Percentiles rank a stretch among this genome's conserved stretches.
phyloP scores from a whole-genome alignment of 495 filamentous ascomycete genomes.

The Tuber calosporum region DNA sequence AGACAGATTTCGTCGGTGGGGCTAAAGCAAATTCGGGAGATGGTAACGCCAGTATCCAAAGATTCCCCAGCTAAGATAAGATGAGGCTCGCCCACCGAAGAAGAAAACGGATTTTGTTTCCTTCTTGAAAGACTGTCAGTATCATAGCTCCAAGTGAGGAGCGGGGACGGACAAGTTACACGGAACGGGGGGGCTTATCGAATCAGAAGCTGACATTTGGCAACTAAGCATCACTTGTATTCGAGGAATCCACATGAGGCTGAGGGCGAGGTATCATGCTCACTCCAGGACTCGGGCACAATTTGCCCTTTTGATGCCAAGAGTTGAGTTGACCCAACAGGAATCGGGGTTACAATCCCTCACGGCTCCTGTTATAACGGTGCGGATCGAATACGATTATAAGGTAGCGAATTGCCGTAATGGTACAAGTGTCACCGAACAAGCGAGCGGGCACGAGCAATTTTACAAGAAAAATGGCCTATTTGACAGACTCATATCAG shows the following conservation, averaged over 20 bases:
- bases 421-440: too few relatives aligned
- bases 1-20: not conserved
- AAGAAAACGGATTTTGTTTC: not conserved
- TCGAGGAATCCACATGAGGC: not conserved
- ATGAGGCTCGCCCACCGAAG: not conserved
- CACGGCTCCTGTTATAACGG: not conserved
- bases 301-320: not conserved
- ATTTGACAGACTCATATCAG: too few relatives aligned
- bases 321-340: not conserved
- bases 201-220: not conserved
- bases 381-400: not conserved
- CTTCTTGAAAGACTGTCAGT: not conserved
- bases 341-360: not conserved
- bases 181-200: not conserved
- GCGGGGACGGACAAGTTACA: not conserved
- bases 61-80: not conserved
- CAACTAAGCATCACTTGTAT: not conserved
- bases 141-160: not conserved
- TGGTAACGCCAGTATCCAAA: not conserved
- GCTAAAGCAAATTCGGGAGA: not conserved
- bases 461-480: too few relatives aligned
- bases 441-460: too few relatives aligned
- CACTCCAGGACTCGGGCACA: too few relatives aligned
- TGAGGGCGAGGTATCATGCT: too few relatives aligned
- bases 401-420: too few relatives aligned